Evolutionary conservation across 768 basidiomycete species (phyloP).

Genomic region (Austroboletus eburneus): DNA sequence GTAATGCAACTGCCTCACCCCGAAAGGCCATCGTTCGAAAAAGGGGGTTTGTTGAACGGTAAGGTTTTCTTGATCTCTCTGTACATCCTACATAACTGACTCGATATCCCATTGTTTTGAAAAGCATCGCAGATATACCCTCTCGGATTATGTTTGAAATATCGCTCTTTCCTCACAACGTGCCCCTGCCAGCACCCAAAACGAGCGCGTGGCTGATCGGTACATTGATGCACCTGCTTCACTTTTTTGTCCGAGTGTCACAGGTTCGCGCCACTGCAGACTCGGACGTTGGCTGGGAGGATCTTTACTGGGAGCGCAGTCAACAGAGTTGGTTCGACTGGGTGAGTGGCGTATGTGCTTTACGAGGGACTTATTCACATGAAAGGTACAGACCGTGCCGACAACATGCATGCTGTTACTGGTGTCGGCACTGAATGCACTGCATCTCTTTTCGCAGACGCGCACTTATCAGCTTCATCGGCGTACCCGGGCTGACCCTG

Average conservation of each 20-base stretch:
- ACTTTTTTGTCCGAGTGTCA: conserved; percentile 60
- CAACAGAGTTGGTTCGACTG: conserved; percentile 74
- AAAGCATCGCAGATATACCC: conserved; percentile 61
- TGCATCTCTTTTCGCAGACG: conserved; percentile 69
- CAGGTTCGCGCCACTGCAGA: conserved; percentile 55
- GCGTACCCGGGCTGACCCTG: conserved; percentile 48
- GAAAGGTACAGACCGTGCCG: conserved; percentile 53
- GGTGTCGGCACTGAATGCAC: conserved; percentile 52
- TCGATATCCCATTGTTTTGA: conserved; percentile 1
- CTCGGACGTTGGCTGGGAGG: conserved; percentile 74
- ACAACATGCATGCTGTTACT: conserved; percentile 53
- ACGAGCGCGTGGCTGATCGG: conserved; percentile 67
- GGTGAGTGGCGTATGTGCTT: conserved; percentile 42
- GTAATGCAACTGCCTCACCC: conserved; percentile 29
- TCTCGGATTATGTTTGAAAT: conserved; percentile 74
- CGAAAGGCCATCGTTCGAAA: conserved; percentile 57
- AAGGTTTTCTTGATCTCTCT: conserved; percentile 5
- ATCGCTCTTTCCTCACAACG: conserved; percentile 77
- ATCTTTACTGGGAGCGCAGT: conserved; percentile 65
- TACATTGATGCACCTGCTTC: conserved; percentile 58
- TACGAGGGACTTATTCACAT: conserved; percentile 5
- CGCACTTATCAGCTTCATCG: conserved; percentile 65
- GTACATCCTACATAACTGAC: conserved; percentile 13
- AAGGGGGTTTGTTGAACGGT: conserved; percentile 64
- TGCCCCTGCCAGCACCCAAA: conserved; percentile 65